These are phyloP conservation scores for Pedinophyceae sp. DNA, from an alignment of 139 green algal species.

Conservation along the genomic window DNA sequence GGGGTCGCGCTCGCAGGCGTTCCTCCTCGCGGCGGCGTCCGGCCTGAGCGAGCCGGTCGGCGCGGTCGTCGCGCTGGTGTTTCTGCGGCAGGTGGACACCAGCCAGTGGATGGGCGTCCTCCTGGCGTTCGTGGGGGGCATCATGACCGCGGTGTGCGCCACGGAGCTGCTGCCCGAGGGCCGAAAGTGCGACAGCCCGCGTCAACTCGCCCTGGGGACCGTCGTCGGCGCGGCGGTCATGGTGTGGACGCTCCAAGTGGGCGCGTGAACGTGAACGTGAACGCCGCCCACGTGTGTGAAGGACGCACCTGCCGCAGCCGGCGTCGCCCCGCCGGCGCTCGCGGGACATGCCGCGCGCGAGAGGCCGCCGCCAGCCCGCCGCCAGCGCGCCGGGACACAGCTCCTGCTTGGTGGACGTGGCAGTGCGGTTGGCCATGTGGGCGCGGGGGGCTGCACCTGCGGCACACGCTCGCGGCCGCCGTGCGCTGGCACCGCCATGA, in stretches of 20 bases:
- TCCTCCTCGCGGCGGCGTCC: conserved; percentile 47
- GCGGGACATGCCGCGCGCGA: no score
- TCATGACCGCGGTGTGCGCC: conserved; percentile 70
- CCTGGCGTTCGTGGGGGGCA: conserved; percentile 60
- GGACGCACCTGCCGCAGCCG: no score
- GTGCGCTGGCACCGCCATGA: no score
- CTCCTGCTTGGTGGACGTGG: no score
- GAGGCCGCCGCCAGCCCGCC: no score
- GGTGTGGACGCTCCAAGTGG: conserved; percentile 43
- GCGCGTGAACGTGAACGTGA: no score
- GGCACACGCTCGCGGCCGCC: no score
- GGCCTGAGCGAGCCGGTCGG: conserved; percentile 71
- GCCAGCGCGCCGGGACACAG: no score
- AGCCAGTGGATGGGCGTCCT: conserved; percentile 42
- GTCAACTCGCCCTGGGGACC: conserved; percentile 34
- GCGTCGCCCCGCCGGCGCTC: no score
- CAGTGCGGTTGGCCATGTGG: no score
- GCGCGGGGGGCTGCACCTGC: no score
- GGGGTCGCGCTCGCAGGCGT: conserved; percentile 43
- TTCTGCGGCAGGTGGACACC: conserved; percentile 46
- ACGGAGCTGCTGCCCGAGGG: conserved; percentile 77
- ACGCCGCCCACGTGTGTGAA: no score
- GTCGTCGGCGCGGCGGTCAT: conserved; percentile 43
- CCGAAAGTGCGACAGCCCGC: conserved; percentile 42
- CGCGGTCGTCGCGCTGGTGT: conserved; percentile 47